phyloP scores from a whole-genome alignment of 116 monocot genomes.

The Zostera marina region DNA sequence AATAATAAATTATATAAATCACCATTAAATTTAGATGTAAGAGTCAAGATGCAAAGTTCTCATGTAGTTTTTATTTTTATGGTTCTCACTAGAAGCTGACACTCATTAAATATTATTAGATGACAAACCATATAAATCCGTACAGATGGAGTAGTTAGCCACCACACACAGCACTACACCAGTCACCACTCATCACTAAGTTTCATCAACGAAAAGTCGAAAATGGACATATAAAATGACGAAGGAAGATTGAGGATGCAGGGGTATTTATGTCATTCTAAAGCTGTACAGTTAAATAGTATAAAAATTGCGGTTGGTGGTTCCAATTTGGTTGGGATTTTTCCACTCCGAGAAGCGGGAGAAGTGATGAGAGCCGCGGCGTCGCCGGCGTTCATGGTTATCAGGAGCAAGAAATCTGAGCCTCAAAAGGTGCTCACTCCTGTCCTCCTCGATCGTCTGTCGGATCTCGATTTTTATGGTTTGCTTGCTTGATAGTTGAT shows the following conservation, averaged over 20 bases:
- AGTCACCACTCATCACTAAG: too few relatives aligned
- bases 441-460: background rate
- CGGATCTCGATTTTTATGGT: background rate
- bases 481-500: too few relatives aligned
- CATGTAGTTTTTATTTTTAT: too few relatives aligned
- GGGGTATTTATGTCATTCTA: background rate
- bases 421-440: background rate
- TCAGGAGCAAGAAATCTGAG: background rate
- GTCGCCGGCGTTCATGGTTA: background rate
- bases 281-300: background rate
- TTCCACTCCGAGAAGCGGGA: background rate
- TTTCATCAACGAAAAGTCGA: background rate
- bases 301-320: too few relatives aligned
- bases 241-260: background rate
- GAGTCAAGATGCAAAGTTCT: too few relatives aligned
- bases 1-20: too few relatives aligned
- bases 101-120: too few relatives aligned
- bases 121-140: too few relatives aligned
- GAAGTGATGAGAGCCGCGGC: background rate
- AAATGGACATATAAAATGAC: background rate
- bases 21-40: too few relatives aligned
- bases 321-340: background rate
- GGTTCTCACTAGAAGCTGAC: too few relatives aligned
- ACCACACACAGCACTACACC: too few relatives aligned
- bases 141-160: too few relatives aligned